Base-by-base conservation (phyloP, 345 rosid genomes). In the Erodium maritimum region DNA sequence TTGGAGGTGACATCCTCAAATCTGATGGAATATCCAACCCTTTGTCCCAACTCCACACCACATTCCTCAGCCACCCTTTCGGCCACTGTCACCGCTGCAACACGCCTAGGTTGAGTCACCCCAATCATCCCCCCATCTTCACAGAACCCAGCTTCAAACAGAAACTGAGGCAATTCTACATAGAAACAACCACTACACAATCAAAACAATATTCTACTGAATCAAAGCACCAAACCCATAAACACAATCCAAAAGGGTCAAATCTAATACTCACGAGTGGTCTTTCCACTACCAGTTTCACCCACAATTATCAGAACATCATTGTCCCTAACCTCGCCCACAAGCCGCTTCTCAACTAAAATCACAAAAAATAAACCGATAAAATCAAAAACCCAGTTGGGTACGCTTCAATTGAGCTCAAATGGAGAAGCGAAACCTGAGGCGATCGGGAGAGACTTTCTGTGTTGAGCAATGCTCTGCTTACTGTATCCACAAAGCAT, bases 231-330 rank as follows among this genome's bases (percentile, higher is more conserved):
- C n/a, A n/a, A n/a, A n/a, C n/a, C n/a, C n/a, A n/a, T n/a, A n/a
- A n/a, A n/a, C n/a, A n/a, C n/a, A n/a, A n/a, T n/a, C n/a, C n/a
- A 3, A 29, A 29, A 29, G 5, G 9, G 5, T 4, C 5, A 29
- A 29, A 29, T 6, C 5, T 5, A 29, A 60, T 18, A 55, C 65
- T 50, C 51, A 91, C 98, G 98, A 34, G 98, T 91, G 14, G 96
- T 86, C 73, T 91, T 91, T 24, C 98, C 98, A 33, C 98, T 88
- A 20, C 98, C 98, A 20, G 98, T 91, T 77, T 88, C 98, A 14
- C 96, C 98, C 59, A 91, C 96, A n/a, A 91, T 72, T 12, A 88
- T 86, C 62, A 91, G 57, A 66, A 71, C 70, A 66, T 83, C 80
- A 58, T 88, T 73, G 3, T 68, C 73, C 21, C 64, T 67, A 45